Base-by-base conservation (phyloP, 2,329 filamentous ascomycete species). In the Colletotrichum graminicola region DNA sequence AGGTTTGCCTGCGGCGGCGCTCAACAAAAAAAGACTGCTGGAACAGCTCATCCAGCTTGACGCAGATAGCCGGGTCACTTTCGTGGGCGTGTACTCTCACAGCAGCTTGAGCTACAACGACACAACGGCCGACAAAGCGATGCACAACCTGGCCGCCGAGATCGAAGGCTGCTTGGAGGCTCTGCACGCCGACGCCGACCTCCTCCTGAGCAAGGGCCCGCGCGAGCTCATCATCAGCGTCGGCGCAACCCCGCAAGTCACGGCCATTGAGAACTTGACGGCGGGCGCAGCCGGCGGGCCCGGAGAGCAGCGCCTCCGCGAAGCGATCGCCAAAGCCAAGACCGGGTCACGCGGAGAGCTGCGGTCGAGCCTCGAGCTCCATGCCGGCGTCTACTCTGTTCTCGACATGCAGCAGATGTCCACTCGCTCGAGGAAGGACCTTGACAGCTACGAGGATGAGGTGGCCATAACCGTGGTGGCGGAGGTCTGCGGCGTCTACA, bases 371-470 rank as follows among this genome's bases (percentile, higher is more conserved):
- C 74, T 92, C 0, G 90, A 92, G 73, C 78, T 92, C 1, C 90
- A 92, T 73, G 90, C 90, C 0, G 90, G 90, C 0, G 89, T 91
- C 1, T 92, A 92, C 75, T 87, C 90, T 0, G 77, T 90, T 6
- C 82, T 92, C 6, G 90, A 92, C 74, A 84, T 91, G 76, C 90
- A 92, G 75, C 90, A 92, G 75, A 77, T 91, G 0, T 87, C 89
- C 0, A 91, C 90, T 0, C 82, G 87, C 14, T 86, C 47, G 74
- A 82, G 43, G 66, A 78, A 0, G 66, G 75, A 29, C 0, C 62
- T 76, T 0, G 74, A 76, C 36, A 45, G 57, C 32, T 80, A 51
- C 77, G 79, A 66, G 79, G 82, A 77, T 0, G 86, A 88, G 64
- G 84, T 92, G 26, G 89, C 85, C 0, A 79, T 91, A 0, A 85